Evolutionary conservation across 495 filamentous ascomycete genomes (phyloP).

Genomic region (Recurvomyces mirabilis): DNA sequence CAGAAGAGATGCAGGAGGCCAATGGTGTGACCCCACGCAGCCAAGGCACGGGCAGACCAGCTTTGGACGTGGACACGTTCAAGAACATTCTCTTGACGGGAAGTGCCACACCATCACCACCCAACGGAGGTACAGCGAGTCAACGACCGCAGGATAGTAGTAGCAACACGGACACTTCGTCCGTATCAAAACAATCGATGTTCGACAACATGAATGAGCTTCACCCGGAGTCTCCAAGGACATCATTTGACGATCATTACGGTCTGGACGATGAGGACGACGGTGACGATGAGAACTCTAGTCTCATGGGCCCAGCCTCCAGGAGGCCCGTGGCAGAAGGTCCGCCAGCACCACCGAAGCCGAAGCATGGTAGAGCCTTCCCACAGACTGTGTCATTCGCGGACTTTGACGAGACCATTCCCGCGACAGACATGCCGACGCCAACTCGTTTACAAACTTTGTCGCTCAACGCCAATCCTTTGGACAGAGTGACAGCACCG

Average conservation of each 20-base stretch:
- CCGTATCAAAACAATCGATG: slow-evolving; percentile 28
- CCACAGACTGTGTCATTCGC: slow-evolving; percentile 31
- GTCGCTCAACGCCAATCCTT: not conserved
- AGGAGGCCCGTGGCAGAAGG: slow-evolving; percentile 16
- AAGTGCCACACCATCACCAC: slow-evolving; percentile 18
- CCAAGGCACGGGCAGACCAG: slow-evolving; percentile 11
- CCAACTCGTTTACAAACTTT: slow-evolving; percentile 2
- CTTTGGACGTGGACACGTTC: slow-evolving; percentile 31
- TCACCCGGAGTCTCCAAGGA: slow-evolving; percentile 26
- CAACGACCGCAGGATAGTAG: slow-evolving; percentile 24
- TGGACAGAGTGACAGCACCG: not conserved
- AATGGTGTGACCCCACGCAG: not conserved
- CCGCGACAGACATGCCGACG: slow-evolving; percentile 6
- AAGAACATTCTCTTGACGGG: slow-evolving; percentile 31
- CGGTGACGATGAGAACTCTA: slow-evolving; percentile 25
- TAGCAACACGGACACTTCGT: slow-evolving; percentile 32
- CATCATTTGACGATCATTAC: slow-evolving; percentile 24
- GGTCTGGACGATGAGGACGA: slow-evolving; percentile 23
- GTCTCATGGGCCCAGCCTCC: slow-evolving; percentile 19
- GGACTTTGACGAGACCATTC: slow-evolving; percentile 25
- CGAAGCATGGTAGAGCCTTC: slow-evolving; percentile 25
- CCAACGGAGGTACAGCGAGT: slow-evolving; percentile 4
- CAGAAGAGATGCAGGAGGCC: slow-evolving; percentile 2
- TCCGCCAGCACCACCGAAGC: slow-evolving; percentile 26
- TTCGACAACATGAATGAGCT: slow-evolving; percentile 28